A percentile compares a stretch with the other conserved stretches of the same genome.
phyloP scores from a whole-genome alignment of 257 asterid genomes.

The Lavandula angustifolia region DNA sequence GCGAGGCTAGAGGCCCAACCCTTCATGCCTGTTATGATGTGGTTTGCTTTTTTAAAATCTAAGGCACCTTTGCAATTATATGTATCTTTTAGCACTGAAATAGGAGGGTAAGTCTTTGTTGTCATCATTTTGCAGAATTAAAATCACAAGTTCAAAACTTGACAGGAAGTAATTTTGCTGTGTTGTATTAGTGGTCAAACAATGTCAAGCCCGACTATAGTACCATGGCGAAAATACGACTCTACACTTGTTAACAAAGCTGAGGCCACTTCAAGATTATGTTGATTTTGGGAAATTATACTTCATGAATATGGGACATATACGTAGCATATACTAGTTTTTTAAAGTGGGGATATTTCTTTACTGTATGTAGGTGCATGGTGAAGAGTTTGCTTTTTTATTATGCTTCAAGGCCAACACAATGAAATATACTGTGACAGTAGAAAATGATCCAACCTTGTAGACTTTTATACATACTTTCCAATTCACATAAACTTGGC shows the following conservation, averaged over 20 bases:
- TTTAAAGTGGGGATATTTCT: not conserved
- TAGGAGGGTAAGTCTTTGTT: too few relatives aligned
- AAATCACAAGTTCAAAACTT: too few relatives aligned
- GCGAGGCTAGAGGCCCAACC: too few relatives aligned
- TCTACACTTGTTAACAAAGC: not conserved
- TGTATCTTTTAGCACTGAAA: not conserved
- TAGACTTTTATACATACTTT: not conserved
- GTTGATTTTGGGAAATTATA: not conserved
- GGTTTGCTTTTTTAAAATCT: too few relatives aligned
- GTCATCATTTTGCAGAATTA: too few relatives aligned
- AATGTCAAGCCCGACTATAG: constrained; percentile 4
- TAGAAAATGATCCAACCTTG: constrained; percentile 14
- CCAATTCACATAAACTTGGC: not conserved
- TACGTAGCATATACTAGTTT: not conserved
- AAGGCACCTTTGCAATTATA: not conserved
- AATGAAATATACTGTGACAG: not conserved
- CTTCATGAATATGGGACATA: not conserved
- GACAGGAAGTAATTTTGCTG: too few relatives aligned
- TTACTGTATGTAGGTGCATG: not conserved
- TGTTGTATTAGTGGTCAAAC: not conserved
- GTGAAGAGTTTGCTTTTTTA: not conserved
- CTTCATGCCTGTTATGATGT: too few relatives aligned
- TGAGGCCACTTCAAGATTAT: not conserved
- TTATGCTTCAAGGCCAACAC: not conserved
- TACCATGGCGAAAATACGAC: not conserved